phyloP scores from a whole-genome alignment of 192 early-diverging fungal species.

The Linnemannia zychae region DNA sequence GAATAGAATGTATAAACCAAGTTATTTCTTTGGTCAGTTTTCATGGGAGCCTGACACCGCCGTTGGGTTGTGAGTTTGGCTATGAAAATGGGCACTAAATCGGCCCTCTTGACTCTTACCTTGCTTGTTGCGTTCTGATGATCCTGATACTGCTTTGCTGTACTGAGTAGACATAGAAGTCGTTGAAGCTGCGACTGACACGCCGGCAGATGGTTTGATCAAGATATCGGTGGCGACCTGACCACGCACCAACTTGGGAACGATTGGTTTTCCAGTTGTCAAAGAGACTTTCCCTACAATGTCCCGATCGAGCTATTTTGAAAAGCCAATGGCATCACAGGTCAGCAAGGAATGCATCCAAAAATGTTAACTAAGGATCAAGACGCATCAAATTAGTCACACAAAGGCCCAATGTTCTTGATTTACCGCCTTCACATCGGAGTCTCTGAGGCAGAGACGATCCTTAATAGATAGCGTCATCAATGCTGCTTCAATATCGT shows the following conservation, averaged over 20 bases:
- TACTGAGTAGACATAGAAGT: neutral
- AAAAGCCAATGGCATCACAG: neutral
- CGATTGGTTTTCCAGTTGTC: slow-evolving; percentile 47
- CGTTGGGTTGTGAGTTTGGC: neutral
- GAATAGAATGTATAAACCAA: neutral
- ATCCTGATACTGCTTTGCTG: slow-evolving; percentile 6
- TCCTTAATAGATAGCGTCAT: slow-evolving; percentile 47
- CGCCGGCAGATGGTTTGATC: slow-evolving; percentile 23
- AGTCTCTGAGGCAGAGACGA: slow-evolving; percentile 34
- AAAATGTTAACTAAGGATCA: neutral
- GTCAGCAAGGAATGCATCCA: no score
- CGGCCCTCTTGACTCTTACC: neutral
- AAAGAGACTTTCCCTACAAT: slow-evolving; percentile 49
- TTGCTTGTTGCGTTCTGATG: slow-evolving; percentile 8
- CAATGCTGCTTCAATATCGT: slow-evolving; percentile 36
- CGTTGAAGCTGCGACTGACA: neutral
- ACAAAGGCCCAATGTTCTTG: neutral
- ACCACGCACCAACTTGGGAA: slow-evolving; percentile 47
- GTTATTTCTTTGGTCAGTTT: neutral
- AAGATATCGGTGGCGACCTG: slow-evolving; percentile 41
- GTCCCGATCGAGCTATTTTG: slow-evolving; percentile 39
- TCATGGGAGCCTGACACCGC: neutral
- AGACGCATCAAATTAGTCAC: no score
- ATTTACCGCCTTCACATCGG: slow-evolving; percentile 38
- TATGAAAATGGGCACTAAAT: neutral